Evolutionary conservation across 1,139 yeast species (phyloP).

Genomic region (Pichia norvegensis): DNA sequence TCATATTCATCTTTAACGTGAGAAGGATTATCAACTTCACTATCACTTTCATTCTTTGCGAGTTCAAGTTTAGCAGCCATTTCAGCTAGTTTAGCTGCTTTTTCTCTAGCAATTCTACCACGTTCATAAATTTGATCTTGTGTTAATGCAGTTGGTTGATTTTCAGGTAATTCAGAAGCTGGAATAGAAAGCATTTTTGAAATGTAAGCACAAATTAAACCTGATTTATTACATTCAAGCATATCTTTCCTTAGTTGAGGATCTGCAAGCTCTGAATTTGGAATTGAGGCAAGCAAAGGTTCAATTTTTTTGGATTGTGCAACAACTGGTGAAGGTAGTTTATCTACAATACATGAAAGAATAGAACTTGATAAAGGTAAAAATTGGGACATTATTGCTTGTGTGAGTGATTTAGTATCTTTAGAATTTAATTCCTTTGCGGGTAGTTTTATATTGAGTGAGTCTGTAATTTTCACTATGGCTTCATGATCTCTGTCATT

Average conservation of each 20-base stretch:
- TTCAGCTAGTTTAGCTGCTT: constrained; percentile 63
- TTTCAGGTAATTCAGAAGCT: constrained; percentile 66
- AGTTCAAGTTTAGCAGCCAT: constrained; percentile 36
- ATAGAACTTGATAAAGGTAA: constrained; percentile 85
- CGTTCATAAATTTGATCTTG: constrained; percentile 61
- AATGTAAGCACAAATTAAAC: constrained; percentile 72
- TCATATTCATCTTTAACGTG: no score
- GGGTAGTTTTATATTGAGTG: constrained; percentile 58
- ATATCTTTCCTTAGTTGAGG: constrained; percentile 46
- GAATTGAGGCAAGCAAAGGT: constrained; percentile 52
- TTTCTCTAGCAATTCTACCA: constrained; percentile 60
- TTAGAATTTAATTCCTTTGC: constrained; percentile 78
- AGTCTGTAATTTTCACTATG: constrained; percentile 63
- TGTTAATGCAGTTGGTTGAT: constrained; percentile 34
- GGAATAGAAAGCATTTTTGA: constrained; percentile 87
- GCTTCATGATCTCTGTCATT: constrained; percentile 62
- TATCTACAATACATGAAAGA: constrained; percentile 74
- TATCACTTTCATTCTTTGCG: constrained; percentile 18
- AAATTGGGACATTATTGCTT: constrained; percentile 86
- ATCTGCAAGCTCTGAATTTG: constrained; percentile 46
- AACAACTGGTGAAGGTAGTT: constrained; percentile 70
- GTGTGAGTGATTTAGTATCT: constrained; percentile 58
- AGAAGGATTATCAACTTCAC: constrained; percentile 28
- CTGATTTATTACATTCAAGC: constrained; percentile 53
- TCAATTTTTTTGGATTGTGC: constrained; percentile 73